Base-by-base conservation (phyloP, 345 rosid species). In the Hibiscus tridactylites region DNA sequence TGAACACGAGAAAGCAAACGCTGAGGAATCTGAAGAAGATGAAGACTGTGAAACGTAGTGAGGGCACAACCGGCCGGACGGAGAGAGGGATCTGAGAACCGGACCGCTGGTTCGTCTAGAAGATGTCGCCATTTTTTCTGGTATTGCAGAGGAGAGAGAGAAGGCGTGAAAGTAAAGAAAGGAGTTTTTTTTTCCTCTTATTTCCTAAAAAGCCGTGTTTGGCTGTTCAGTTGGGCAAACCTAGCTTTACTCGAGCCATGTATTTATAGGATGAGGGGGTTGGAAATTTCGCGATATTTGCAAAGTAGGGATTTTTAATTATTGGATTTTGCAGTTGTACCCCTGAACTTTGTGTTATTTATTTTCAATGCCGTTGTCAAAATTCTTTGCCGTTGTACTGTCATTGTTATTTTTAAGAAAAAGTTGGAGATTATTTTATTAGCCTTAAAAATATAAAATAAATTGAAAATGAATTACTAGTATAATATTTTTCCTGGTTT, bases 151-250 rank as follows among this genome's bases (percentile, higher is more conserved):
- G 13, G 17, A 57, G 37, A 72, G 67, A 76, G 81, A 78, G 74
- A 68, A 1, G 33, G 15, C 54, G 13, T 29, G 7, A n/a, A 31
- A 13, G 44, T 2, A 11, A 2, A 47, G 49, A 15, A 29, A 6
- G 5, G 33, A 12, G n/a, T 0, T 61, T 74, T 42, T 29, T 64
- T 52, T 52, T n/a, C n/a, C n/a, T 1, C 9, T n/a, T 19, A 31
- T 65, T 53, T 29, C 6, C 2, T 26, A 21, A 15, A 16, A 49
- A 57, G 82, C 50, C 54, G 78, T 13, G 53, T 67, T 81, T 76
- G 79, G 81, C 77, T 76, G 31, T 65, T 54, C 12, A 68, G 74
- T 78, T 82, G 2, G 88, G 90, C 90, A 88, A 88, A 85, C 90
- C 76, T 64, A 15, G 63, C 79, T 75, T 19, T 0, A 83, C 70